Evolutionary conservation across 108 stramenopile species (phyloP), one percentile per base, ranked within the genome.

Genomic region (Skeletonema grethae): DNA sequence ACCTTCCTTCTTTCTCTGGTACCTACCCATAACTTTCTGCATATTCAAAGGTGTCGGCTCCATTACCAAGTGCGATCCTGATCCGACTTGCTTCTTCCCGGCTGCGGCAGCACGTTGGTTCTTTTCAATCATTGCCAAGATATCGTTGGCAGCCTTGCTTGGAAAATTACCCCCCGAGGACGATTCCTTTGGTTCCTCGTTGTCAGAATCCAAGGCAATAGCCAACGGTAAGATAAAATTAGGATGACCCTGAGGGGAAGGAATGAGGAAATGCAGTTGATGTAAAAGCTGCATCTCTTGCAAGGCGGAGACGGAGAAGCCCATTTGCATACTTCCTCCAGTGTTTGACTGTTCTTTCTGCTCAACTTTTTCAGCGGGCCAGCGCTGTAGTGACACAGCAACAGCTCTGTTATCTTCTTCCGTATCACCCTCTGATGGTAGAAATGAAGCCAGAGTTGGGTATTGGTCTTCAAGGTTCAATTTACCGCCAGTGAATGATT

Each of bases 221-320:
- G 88, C 93, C 72, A 95, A 66, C 13, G 93, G 93, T 15, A 92
- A 69, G n/a, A 90, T 73, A 57, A 95, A 89, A 69, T 95, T 95
- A 29, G 93, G 93, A 74, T 95, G 93, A 0, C 93, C 93, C 60
- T 88, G 85, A 22, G 91, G 87, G 13, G 87, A 86, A 34, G 87
- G 87, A 64, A 93, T 86, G 10, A 91, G 78, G 36, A 84, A 84
- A 46, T 95, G 93, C 15, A 95, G 80, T 65, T 89, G 79, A 35
- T 77, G 79, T 29, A 95, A 72, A 8, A 90, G 74, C 73, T 95
- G 93, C 84, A 95, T 85, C 61, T 95, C 93, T 80, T 95, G 93
- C 50, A 95, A 81, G 29, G 93, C 93, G 43, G 82, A 82, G 18
- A 88, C 82, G 6, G 93, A 95, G 63, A 92, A 89, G 9, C 93